A percentile compares a stretch with the other conserved stretches of the same genome.
These are phyloP conservation scores for Trichoderma koningii DNA, from an alignment of 2,329 filamentous ascomycete genomes.

Conservation along the genomic window DNA sequence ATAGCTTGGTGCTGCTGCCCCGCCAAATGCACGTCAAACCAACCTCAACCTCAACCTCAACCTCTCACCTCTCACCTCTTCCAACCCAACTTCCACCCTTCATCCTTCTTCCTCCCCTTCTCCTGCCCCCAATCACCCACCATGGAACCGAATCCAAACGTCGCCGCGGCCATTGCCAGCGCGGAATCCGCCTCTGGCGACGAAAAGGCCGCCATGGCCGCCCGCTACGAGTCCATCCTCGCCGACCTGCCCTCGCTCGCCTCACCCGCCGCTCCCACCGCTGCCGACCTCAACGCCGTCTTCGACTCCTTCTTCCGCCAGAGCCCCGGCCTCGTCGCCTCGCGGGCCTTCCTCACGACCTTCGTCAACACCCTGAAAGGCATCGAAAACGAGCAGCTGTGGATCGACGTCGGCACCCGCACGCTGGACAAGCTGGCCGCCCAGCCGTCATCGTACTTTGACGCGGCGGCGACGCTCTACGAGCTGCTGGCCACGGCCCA, in stretches of 20 bases:
- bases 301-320: conserved; percentile 68
- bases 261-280: conserved; percentile 41
- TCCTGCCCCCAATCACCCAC: conserved; percentile 39
- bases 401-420: conserved; percentile 74
- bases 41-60: conserved; percentile 2
- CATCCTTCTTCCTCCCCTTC: neutral
- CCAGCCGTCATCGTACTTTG: conserved; percentile 71
- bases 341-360: conserved; percentile 67
- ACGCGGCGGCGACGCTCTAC: conserved; percentile 78
- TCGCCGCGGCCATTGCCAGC: conserved; percentile 48
- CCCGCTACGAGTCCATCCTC: conserved; percentile 52
- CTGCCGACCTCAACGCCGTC: conserved; percentile 66
- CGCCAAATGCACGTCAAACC: conserved; percentile 14
- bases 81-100: neutral
- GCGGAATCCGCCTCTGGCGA: conserved; percentile 44
- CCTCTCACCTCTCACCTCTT: neutral
- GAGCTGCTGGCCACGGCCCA: conserved; percentile 81
- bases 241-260: conserved; percentile 46
- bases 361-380: conserved; percentile 66
- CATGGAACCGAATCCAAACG: conserved; percentile 46
- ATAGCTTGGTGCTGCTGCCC: conserved; percentile 31
- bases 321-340: conserved; percentile 73
- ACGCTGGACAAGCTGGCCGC: conserved; percentile 66
- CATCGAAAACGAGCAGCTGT: conserved; percentile 63
- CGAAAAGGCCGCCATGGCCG: conserved; percentile 36